These are phyloP conservation scores for Chalaropsis ovoidea DNA, from an alignment of 2,329 filamentous ascomycete species.

Conservation along the genomic window DNA sequence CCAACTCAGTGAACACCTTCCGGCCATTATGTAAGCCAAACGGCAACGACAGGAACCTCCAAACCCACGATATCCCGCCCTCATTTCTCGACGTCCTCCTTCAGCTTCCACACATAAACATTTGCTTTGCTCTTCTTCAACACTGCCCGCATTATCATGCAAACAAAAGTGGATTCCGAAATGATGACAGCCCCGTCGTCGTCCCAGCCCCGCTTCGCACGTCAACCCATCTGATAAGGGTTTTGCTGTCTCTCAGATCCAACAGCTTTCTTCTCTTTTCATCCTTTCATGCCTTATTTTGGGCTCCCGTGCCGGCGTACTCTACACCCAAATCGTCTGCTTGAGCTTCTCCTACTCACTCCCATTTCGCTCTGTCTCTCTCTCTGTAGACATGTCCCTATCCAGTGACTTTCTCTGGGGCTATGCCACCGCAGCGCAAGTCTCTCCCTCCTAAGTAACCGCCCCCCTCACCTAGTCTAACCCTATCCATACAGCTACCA, in stretches of 20 bases:
- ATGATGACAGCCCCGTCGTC: neutral
- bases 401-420: constrained; percentile 67
- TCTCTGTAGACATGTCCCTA: constrained; percentile 41
- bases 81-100: too few species aligned
- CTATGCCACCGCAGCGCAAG: constrained; percentile 66
- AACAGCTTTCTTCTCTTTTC: neutral
- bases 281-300: too few species aligned
- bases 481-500: constrained; percentile 56
- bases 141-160: too few species aligned
- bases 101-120: too few species aligned
- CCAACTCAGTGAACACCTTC: neutral
- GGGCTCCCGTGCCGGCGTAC: too few species aligned
- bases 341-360: too few species aligned
- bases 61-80: too few species aligned
- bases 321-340: too few species aligned
- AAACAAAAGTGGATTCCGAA: neutral
- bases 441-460: constrained; percentile 26
- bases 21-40: neutral
- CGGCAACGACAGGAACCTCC: neutral
- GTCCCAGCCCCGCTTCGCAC: neutral
- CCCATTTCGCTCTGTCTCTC: too few species aligned
- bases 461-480: neutral
- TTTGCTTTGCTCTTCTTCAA: too few species aligned
- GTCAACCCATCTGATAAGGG: neutral
- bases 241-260: too few species aligned